Percentiles rank a stretch among this genome's conserved stretches.
Evolutionary conservation across 2,329 filamentous ascomycete genomes (phyloP).

Genomic region (Aureobasidium melanogenum): DNA sequence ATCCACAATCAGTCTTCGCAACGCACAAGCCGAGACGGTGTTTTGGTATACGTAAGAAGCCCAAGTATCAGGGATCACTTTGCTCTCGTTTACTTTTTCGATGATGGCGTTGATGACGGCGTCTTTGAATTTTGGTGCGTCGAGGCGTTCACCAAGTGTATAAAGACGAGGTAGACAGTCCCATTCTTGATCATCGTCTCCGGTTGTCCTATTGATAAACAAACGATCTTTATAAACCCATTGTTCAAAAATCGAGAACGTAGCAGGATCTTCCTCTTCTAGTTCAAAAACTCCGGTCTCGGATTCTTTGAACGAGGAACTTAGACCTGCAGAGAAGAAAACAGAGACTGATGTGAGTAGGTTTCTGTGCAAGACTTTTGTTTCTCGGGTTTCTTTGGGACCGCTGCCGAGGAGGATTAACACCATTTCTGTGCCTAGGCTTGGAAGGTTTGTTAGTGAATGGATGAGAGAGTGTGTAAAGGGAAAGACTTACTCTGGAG

Average conservation of each 20-base stretch:
- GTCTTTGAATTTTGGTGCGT: constrained; percentile 15
- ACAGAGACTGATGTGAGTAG: not conserved
- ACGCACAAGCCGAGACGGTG: not conserved
- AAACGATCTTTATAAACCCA: not conserved
- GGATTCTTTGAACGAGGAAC: not conserved
- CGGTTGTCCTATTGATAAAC: not conserved
- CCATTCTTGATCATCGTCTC: constrained; percentile 4
- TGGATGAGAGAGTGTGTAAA: not conserved
- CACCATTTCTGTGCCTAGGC: not conserved
- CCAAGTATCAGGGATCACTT: not conserved
- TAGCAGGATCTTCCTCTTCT: not conserved
- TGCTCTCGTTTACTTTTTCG: not conserved
- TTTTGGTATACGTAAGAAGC: not conserved
- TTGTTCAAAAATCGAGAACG: not conserved
- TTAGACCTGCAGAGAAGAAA: not conserved
- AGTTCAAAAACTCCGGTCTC: not conserved
- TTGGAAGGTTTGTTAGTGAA: not conserved
- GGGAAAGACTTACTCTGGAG: not conserved
- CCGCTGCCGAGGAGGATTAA: not conserved
- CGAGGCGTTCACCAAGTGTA: constrained; percentile 15
- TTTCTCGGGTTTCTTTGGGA: not conserved
- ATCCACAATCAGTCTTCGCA: constrained; percentile 11
- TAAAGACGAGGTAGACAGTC: constrained; percentile 8
- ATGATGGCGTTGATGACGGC: constrained; percentile 13
- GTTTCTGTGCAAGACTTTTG: not conserved